Evolutionary conservation across 2,329 filamentous ascomycete species (phyloP), one percentile per base, ranked within the genome.

Genomic region (Nemania serpens): DNA sequence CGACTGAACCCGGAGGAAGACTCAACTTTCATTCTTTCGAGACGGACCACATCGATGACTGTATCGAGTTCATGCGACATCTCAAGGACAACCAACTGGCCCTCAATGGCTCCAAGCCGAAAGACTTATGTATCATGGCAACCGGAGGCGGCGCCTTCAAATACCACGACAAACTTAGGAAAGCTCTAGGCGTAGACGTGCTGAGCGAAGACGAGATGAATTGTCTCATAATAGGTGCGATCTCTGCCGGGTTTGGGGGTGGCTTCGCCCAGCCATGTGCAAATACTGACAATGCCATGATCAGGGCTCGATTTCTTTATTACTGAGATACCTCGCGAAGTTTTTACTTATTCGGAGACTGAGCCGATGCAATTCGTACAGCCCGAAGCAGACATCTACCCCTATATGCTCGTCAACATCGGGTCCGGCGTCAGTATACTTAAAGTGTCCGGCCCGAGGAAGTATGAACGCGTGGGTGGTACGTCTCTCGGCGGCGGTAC

Each of bases 161-260:
- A 76, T 99, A 91, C 78, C 97, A 98, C 75, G 93, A 98, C 75
- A 89, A 88, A 75, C 92, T 99, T 69, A 88, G 88, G 72, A 86
- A 94, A 64, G 87, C 89, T 4, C 79, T 99, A 52, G 91, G 91
- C 13, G 91, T 97, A 1, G 90, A 97, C 73, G 93, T 99, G 18
- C 81, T 93, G 70, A 84, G 93, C 45, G 95, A 98, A 76, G 95
- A 99, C 72, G 95, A 99, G 78, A 99, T 99, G 95, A 93, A 97
- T 76, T 99, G 95, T 74, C 79, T 99, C 60, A 99, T 99, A 66
- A 95, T 95, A 71, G 93, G 91, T 93, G 76, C 66, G 81, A 1
- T 15, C 22, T 20, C 17, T 25, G 20, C 7, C 22, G 20, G 17
- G n/a, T 13, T 42, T 11, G n/a, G 17, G 25, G 25, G 25, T 29